Evolutionary conservation across 73 alveolate species (phyloP), one percentile per base, ranked within the genome.

Genomic region (Paramecium biaurelia): DNA sequence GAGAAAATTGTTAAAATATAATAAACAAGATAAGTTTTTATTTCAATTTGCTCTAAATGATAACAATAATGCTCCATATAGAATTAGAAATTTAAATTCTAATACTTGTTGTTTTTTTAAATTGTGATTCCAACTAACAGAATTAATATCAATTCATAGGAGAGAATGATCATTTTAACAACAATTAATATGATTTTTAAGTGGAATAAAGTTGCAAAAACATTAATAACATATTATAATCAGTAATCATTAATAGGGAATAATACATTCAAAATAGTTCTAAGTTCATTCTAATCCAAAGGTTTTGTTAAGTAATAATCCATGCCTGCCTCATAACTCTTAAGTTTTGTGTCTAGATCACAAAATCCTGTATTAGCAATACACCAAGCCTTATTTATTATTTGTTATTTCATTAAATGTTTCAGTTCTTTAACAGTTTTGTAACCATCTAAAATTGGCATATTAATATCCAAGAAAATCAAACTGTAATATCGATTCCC

Each of bases 331-430:
- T 79, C 90, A 79, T 41, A 79, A 20, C 43, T 20, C 30, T 26
- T 45, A 6, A 47, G n/a, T 47, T 79, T 79, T 18, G 90, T 79
- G 7, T 79, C 45, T 20, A 79, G 7, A 43, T 79, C 90, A 47
- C 74, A 43, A n/a, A 79, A 79, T 45, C 76, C 90, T 43, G 90
- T 79, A 34, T 79, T 79, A 2, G 90, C 90, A 79, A 79, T 26
- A 43, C 90, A 79, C 42, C 45, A 41, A 38, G 56, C 49, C 24
- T 41, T 41, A 42, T 38, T 38, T 2, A 79, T 41, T 7, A 24
- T 23, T 79, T 79, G 10, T 23, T 43, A 20, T 79, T 41, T 30
- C 42, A 42, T 41, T 26, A 79, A 8, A 24, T 24, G 47, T 79
- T 45, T 79, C 8, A 79, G 14, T 79, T 79, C 90, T 79, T 79